phyloP scores from a whole-genome alignment of 345 rosid genomes.

The Raphanus sativus region DNA sequence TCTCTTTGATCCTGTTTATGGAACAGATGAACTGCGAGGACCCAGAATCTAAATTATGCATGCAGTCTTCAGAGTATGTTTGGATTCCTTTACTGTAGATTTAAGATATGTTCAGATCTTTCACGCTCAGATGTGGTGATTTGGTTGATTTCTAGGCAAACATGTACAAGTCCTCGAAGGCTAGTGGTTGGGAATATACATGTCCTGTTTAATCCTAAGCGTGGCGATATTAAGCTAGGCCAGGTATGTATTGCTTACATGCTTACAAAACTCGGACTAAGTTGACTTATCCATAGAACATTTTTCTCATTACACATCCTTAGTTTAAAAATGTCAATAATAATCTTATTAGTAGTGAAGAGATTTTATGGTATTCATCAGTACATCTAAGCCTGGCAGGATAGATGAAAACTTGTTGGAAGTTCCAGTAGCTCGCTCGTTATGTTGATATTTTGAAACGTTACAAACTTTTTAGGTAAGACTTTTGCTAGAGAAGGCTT shows the following conservation, averaged over 20 bases:
- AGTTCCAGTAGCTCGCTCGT: not conserved
- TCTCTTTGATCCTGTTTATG: slow-evolving; percentile 11
- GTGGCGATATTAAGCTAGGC: slow-evolving; percentile 89
- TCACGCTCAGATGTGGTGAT: not conserved
- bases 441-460: slow-evolving; percentile 15
- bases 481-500: slow-evolving; percentile 71
- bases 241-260: slow-evolving; percentile 53
- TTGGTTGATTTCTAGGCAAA: slow-evolving; percentile 39
- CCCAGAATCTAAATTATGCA: slow-evolving; percentile 26
- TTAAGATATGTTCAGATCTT: slow-evolving; percentile 6
- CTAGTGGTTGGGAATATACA: slow-evolving; percentile 77
- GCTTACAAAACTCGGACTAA: not conserved
- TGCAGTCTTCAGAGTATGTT: slow-evolving; percentile 43
- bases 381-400: slow-evolving; percentile 3
- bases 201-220: slow-evolving; percentile 77
- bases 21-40: slow-evolving; percentile 49
- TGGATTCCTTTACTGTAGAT: not conserved
- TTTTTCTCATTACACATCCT: slow-evolving; percentile 4
- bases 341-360: not conserved
- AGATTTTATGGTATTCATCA: slow-evolving; percentile 10
- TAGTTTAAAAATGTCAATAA: not conserved
- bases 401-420: not conserved
- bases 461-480: slow-evolving; percentile 51
- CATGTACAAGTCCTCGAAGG: slow-evolving; percentile 40
- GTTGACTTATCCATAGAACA: slow-evolving; percentile 3